Conservation (phyloP, 331 rosid species). For the Prunus yedoensis region DNA sequence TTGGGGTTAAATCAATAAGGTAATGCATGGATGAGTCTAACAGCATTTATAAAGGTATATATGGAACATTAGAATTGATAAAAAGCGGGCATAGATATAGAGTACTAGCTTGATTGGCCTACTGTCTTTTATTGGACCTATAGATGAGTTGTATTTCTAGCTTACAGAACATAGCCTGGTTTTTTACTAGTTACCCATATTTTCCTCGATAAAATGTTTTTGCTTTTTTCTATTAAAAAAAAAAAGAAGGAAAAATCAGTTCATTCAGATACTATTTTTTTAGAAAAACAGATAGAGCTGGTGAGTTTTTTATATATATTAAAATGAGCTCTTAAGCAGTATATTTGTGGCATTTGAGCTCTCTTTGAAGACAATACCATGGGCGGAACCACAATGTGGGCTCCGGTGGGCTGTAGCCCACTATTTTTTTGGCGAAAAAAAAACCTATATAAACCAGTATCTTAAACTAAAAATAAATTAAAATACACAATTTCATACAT, state of each 20-base stretch:
- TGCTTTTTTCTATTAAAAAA: too few species aligned
- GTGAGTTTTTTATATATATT: background rate
- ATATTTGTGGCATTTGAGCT: background rate
- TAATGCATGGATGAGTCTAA: background rate
- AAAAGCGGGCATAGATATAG: background rate
- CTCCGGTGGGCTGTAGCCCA: too few species aligned
- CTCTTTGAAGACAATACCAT: background rate
- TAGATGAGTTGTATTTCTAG: background rate
- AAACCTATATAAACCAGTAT: too few species aligned
- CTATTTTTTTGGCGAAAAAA: too few species aligned
- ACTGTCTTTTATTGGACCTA: background rate
- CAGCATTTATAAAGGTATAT: background rate
- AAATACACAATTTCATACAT: too few species aligned
- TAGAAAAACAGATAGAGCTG: background rate
- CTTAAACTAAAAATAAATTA: too few species aligned
- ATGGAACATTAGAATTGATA: too few species aligned
- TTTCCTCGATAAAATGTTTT: too few species aligned
- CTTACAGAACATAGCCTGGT: background rate
- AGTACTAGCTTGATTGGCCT: background rate
- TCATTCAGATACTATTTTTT: background rate
- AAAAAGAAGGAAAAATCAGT: background rate
- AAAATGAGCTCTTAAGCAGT: background rate
- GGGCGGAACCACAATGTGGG: too few species aligned
- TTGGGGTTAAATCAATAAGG: conserved; percentile 24
- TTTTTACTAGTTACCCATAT: background rate